Evolutionary conservation across 108 stramenopile genomes (phyloP).

Genomic region (Fragilaria crotonensis): DNA sequence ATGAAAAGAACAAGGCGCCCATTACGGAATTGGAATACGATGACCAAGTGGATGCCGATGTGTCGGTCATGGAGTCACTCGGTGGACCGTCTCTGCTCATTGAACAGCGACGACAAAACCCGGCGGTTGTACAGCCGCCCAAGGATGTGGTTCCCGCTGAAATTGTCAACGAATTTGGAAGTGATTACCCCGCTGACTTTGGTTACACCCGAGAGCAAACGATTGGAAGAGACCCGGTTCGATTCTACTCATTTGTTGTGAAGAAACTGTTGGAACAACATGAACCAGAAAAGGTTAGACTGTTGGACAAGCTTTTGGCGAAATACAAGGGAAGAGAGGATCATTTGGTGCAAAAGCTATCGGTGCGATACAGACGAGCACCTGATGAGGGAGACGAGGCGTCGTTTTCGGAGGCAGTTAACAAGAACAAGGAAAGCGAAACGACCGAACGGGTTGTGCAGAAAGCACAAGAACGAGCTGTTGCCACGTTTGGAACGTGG

Average conservation of each 20-base stretch:
- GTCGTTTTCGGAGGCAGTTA: slow-evolving; percentile 51
- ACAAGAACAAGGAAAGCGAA: slow-evolving; percentile 43
- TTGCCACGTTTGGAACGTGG: slow-evolving; percentile 30
- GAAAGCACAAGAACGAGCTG: neutral
- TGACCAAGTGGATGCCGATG: slow-evolving; percentile 70
- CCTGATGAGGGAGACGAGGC: slow-evolving; percentile 29
- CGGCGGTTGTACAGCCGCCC: slow-evolving; percentile 8
- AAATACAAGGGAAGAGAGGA: slow-evolving; percentile 82
- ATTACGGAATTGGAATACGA: slow-evolving; percentile 76
- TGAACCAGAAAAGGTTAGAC: slow-evolving; percentile 81
- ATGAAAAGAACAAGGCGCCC: slow-evolving; percentile 43
- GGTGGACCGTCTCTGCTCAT: slow-evolving; percentile 79
- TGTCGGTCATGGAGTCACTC: slow-evolving; percentile 85
- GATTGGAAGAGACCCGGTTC: slow-evolving; percentile 59
- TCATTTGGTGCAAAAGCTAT: slow-evolving; percentile 76
- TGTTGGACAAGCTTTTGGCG: slow-evolving; percentile 76
- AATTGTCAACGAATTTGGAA: slow-evolving; percentile 53
- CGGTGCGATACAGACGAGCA: slow-evolving; percentile 68
- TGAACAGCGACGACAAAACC: slow-evolving; percentile 54
- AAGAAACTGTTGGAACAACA: slow-evolving; percentile 58
- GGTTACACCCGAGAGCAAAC: slow-evolving; percentile 67
- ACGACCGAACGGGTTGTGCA: slow-evolving; percentile 24
- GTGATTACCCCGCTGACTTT: slow-evolving; percentile 53
- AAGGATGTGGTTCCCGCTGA: slow-evolving; percentile 38
- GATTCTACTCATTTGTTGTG: slow-evolving; percentile 74